These are phyloP conservation scores for Inga oerstediana DNA, from an alignment of 306 rosid genomes.

Conservation along the genomic window DNA sequence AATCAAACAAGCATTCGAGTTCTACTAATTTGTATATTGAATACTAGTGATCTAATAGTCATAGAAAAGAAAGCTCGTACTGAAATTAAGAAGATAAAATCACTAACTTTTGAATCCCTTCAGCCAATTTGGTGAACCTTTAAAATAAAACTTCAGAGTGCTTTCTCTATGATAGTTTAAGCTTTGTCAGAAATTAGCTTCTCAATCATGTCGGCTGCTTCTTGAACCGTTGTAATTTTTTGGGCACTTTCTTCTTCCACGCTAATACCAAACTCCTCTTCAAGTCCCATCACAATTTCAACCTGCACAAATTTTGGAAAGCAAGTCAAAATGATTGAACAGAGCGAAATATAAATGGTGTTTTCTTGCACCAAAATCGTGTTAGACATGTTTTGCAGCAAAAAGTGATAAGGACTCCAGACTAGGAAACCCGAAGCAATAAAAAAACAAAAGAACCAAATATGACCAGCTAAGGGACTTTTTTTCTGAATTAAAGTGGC, in stretches of 20 bases:
- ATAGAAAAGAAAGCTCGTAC: not conserved
- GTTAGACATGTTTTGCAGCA: constrained; percentile 7
- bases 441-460: not conserved
- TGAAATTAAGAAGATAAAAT: constrained; percentile 8
- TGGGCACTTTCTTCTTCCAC: no score
- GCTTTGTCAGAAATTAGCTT: constrained; percentile 47
- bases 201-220: constrained; percentile 34
- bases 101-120: not conserved
- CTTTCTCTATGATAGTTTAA: constrained; percentile 31
- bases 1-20: not conserved
- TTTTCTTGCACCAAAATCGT: not conserved
- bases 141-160: constrained; percentile 1
- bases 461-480: not conserved
- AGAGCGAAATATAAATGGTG: not conserved
- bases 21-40: constrained; percentile 5
- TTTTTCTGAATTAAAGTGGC: no score
- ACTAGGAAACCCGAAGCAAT: not conserved
- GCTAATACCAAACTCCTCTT: no score
- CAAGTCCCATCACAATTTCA: no score
- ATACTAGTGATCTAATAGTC: not conserved
- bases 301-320: no score
- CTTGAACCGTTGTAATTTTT: no score
- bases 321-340: no score
- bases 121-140: constrained; percentile 1
- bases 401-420: constrained; percentile 17